A percentile compares a stretch with the other conserved stretches of the same genome.
phyloP scores from a whole-genome alignment of 495 filamentous ascomycete species.

The Apiosordaria backusii region DNA sequence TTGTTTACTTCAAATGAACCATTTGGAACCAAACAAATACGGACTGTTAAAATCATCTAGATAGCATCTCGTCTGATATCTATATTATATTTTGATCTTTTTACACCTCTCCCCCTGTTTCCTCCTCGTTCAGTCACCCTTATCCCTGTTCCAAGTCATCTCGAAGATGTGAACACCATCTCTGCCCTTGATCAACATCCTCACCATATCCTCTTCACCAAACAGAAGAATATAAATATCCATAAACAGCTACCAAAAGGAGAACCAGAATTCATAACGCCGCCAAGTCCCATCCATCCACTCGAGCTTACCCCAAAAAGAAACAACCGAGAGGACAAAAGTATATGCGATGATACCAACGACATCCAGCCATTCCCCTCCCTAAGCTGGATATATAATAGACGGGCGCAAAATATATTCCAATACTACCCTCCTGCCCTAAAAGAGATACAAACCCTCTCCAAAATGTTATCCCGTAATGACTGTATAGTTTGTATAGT shows the following conservation, averaged over 20 bases:
- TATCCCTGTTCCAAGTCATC: not conserved
- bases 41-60: not conserved
- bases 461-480: not conserved
- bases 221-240: slow-evolving; percentile 1
- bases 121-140: not conserved
- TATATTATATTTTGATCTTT: not conserved
- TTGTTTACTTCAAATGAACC: no score
- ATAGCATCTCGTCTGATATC: not conserved
- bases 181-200: no score
- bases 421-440: not conserved
- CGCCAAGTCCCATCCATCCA: not conserved
- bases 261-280: not conserved
- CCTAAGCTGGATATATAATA: no score
- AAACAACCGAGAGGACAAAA: not conserved
- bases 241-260: not conserved
- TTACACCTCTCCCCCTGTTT: not conserved
- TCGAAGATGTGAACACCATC: no score
- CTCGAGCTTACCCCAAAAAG: not conserved
- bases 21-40: no score
- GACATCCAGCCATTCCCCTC: no score
- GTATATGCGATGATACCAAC: not conserved
- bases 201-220: not conserved
- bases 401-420: no score
- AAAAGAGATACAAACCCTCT: not conserved
- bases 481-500: not conserved